Percentiles rank a stretch among this genome's conserved stretches.
phyloP scores from a whole-genome alignment of 768 basidiomycete species.

The Pisolithus orientalis region DNA sequence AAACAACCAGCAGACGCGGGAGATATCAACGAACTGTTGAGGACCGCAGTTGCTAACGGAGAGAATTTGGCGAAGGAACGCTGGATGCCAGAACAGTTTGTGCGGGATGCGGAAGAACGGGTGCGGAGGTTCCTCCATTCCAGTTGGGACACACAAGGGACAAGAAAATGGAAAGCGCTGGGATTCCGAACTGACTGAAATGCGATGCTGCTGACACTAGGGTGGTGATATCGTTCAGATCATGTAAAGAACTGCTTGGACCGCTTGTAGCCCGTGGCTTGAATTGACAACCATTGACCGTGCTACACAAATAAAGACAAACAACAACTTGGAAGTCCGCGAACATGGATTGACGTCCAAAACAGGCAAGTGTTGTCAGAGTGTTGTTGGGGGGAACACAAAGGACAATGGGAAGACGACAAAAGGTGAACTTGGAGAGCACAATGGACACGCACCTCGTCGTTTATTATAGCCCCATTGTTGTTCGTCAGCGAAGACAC shows the following conservation, averaged over 20 bases:
- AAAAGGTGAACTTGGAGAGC: conserved; percentile 12
- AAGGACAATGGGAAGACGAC: conserved; percentile 21
- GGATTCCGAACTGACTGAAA: neutral
- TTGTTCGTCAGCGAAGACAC: conserved; percentile 9
- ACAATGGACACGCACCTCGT: conserved; percentile 5
- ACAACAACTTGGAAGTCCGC: conserved; percentile 12
- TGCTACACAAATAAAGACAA: conserved; percentile 7
- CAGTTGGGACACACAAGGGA: neutral
- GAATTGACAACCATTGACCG: no score
- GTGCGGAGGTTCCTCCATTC: conserved; percentile 5
- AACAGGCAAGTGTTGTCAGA: conserved; percentile 16
- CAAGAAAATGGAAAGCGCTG: neutral
- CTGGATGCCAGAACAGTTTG: conserved; percentile 28
- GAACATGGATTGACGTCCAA: conserved; percentile 8
- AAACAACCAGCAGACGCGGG: conserved; percentile 36
- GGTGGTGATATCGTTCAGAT: neutral
- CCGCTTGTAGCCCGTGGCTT: no score
- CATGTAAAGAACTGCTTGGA: no score
- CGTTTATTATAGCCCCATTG: conserved; percentile 7
- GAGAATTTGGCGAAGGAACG: neutral
- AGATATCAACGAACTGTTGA: conserved; percentile 38
- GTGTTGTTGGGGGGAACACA: conserved; percentile 5
- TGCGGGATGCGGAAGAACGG: conserved; percentile 19
- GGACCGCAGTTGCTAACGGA: conserved; percentile 24
- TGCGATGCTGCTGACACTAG: neutral